A percentile compares a stretch with the other conserved stretches of the same genome.
These are phyloP conservation scores for Oryza rufipogon DNA, from an alignment of 176 grass and related monocot species.

Conservation along the genomic window DNA sequence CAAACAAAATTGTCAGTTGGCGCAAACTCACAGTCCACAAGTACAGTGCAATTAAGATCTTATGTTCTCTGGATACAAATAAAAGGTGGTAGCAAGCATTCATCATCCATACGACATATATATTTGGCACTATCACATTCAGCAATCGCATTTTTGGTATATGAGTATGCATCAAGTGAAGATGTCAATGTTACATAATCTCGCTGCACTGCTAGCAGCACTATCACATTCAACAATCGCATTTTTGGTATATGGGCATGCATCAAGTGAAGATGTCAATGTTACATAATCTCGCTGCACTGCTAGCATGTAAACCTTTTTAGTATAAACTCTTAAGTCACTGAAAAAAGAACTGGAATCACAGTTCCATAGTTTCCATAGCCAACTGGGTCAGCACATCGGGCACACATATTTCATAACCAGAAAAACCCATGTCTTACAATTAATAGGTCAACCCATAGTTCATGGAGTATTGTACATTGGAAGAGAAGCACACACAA, in stretches of 20 bases:
- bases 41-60: background rate
- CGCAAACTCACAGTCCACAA: background rate
- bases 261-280: background rate
- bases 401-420: background rate
- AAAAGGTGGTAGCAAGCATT: background rate
- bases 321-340: background rate
- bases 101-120: background rate
- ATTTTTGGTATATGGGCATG: background rate
- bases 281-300: too few relatives aligned
- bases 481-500: conserved; percentile 7
- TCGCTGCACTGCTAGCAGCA: background rate
- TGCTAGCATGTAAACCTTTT: too few relatives aligned
- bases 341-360: background rate
- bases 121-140: background rate
- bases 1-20: background rate
- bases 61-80: background rate
- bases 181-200: too few relatives aligned
- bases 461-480: conserved; percentile 16
- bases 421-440: background rate
- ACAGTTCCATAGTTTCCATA: background rate
- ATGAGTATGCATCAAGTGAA: background rate
- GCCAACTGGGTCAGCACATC: background rate
- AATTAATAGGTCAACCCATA: conserved; percentile 3
- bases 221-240: background rate
- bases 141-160: background rate